Percentiles rank a stretch among this genome's conserved stretches.
phyloP scores from a whole-genome alignment of 495 filamentous ascomycete species.

The Penicillium taxi region DNA sequence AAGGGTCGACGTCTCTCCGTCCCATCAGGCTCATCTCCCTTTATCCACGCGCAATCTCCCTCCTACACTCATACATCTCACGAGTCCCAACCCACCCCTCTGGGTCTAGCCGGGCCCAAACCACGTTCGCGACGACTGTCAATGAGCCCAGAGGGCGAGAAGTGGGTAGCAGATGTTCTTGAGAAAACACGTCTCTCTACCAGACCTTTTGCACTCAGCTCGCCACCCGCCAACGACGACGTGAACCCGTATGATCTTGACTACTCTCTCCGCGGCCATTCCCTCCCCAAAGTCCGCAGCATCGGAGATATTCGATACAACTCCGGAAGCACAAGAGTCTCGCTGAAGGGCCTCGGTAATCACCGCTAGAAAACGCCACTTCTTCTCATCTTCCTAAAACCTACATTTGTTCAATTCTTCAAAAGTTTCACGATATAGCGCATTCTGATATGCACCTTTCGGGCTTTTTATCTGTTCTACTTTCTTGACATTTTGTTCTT shows the following conservation, averaged over 20 bases:
- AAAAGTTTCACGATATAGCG: no score
- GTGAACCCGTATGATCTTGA: constrained; percentile 4
- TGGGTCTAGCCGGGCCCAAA: constrained; percentile 43
- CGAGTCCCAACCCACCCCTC: constrained; percentile 27
- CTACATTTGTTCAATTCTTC: neutral
- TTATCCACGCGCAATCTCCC: constrained; percentile 21
- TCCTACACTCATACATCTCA: constrained; percentile 11
- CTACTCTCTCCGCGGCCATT: constrained; percentile 2
- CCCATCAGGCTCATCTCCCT: constrained; percentile 29
- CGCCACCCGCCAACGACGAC: neutral
- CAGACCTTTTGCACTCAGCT: constrained; percentile 9
- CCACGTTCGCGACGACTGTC: constrained; percentile 36
- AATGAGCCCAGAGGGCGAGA: constrained; percentile 45
- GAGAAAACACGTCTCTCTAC: constrained; percentile 36
- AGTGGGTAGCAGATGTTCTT: constrained; percentile 43
- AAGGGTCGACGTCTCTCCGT: constrained; percentile 29
- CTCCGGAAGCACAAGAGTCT: constrained; percentile 32
- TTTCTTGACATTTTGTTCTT: constrained; percentile 5
- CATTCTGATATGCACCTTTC: constrained; percentile 2
- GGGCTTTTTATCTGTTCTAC: constrained; percentile 2
- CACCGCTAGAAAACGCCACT: constrained; percentile 13
- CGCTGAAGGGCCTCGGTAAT: constrained; percentile 29
- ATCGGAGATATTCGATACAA: constrained; percentile 34
- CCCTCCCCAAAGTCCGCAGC: constrained; percentile 31
- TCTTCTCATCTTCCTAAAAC: neutral